phyloP scores from a whole-genome alignment of 345 rosid species.

The Salix dunnii region DNA sequence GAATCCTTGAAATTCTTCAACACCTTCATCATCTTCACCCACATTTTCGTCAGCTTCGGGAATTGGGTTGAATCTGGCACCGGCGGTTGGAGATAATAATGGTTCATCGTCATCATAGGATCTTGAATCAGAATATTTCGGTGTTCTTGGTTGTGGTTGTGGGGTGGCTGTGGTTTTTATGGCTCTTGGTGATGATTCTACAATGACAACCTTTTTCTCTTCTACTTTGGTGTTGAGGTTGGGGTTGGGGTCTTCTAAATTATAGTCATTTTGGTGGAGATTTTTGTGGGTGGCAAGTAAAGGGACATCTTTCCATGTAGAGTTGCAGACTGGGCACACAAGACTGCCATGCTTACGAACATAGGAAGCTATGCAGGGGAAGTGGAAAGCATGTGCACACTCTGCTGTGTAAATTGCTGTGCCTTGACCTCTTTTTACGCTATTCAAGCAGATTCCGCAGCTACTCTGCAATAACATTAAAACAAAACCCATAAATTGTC shows the following conservation, averaged over 20 bases:
- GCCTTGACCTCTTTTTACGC: slow-evolving; percentile 34
- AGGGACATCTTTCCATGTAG: slow-evolving; percentile 34
- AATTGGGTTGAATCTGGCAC: slow-evolving; percentile 23
- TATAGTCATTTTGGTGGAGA: background rate
- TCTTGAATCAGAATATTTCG: slow-evolving; percentile 18
- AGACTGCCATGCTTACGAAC: slow-evolving; percentile 30
- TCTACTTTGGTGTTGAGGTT: slow-evolving; percentile 3
- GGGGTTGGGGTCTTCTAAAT: slow-evolving; percentile 11
- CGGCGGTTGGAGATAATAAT: slow-evolving; percentile 24
- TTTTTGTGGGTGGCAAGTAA: slow-evolving; percentile 24
- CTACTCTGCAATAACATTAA: slow-evolving; percentile 20
- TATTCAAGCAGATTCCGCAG: slow-evolving; percentile 34
- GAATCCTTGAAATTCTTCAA: slow-evolving; percentile 72
- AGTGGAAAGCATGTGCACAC: slow-evolving; percentile 32
- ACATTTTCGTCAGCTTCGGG: slow-evolving; percentile 30
- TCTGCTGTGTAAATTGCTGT: slow-evolving; percentile 37
- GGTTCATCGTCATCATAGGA: slow-evolving; percentile 33
- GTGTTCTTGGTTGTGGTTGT: background rate
- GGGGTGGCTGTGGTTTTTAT: background rate
- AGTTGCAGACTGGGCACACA: slow-evolving; percentile 27
- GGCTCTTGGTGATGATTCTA: slow-evolving; percentile 24
- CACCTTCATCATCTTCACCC: slow-evolving; percentile 25
- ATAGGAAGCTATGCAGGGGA: slow-evolving; percentile 33
- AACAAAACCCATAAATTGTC: background rate
- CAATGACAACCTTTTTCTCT: slow-evolving; percentile 21